Conservation (phyloP, 2,329 filamentous ascomycete species). For the Orbilia oligospora region DNA sequence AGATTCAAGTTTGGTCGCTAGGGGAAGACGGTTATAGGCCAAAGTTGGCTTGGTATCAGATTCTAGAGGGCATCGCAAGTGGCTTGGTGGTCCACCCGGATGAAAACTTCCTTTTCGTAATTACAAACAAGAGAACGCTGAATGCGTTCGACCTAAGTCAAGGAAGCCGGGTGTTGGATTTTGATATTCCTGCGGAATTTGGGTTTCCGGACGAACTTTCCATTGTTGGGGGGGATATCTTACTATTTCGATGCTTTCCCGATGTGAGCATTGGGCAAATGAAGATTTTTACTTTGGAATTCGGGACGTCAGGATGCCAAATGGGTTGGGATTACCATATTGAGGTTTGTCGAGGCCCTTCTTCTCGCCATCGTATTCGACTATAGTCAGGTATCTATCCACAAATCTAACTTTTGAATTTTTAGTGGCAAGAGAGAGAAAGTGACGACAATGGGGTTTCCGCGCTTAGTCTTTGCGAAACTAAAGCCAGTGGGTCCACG, state of each 20-base stretch:
- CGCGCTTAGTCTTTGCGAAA: not conserved
- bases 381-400: too few relatives aligned
- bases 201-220: not conserved
- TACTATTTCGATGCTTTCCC: not conserved
- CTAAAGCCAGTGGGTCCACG: not conserved
- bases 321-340: not conserved
- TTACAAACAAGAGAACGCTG: not conserved
- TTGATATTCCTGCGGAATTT: not conserved
- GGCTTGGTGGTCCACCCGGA: not conserved
- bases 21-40: not conserved
- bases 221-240: not conserved
- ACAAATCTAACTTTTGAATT: not conserved
- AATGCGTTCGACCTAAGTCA: not conserved
- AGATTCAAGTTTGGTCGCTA: conserved; percentile 11
- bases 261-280: not conserved
- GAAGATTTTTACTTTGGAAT: not conserved
- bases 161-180: not conserved
- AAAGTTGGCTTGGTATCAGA: not conserved
- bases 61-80: not conserved
- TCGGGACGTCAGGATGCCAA: not conserved
- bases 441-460: not conserved
- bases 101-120: not conserved
- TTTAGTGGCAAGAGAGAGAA: not conserved
- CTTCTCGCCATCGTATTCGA: too few relatives aligned
- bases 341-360: not conserved